phyloP scores from a whole-genome alignment of 768 basidiomycete species.

The Russula ochroleuca region DNA sequence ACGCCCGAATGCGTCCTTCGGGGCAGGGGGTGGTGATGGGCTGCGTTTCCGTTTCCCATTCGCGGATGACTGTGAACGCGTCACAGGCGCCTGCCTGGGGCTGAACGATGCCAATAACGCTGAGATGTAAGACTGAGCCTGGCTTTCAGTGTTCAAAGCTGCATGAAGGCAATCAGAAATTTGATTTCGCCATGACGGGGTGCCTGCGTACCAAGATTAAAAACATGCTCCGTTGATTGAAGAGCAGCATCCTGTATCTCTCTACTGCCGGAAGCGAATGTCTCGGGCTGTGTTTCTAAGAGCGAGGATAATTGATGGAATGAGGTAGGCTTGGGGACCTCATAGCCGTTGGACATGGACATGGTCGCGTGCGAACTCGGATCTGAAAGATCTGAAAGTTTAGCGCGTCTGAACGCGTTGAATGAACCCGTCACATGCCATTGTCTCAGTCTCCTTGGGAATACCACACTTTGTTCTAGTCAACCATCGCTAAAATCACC shows the following conservation, averaged over 20 bases:
- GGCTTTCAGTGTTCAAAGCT: slow-evolving; percentile 66
- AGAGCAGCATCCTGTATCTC: slow-evolving; percentile 57
- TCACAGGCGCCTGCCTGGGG: slow-evolving; percentile 66
- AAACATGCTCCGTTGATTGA: slow-evolving; percentile 66
- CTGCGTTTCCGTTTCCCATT: slow-evolving; percentile 43
- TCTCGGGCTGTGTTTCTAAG: slow-evolving; percentile 52
- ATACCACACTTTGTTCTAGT: slow-evolving; percentile 6
- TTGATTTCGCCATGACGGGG: background rate
- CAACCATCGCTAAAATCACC: background rate
- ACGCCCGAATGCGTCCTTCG: slow-evolving; percentile 38
- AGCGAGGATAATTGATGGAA: slow-evolving; percentile 50
- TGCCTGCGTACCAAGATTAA: slow-evolving; percentile 61
- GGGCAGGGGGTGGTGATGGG: slow-evolving; percentile 33
- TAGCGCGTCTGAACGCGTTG: too few relatives aligned
- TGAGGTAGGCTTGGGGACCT: slow-evolving; percentile 37
- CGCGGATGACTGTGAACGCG: slow-evolving; percentile 58
- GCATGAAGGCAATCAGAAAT: slow-evolving; percentile 12
- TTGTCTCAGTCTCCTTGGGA: background rate
- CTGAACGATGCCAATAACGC: slow-evolving; percentile 64
- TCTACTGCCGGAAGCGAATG: slow-evolving; percentile 49
- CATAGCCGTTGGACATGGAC: slow-evolving; percentile 12
- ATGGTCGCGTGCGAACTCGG: background rate
- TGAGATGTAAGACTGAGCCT: slow-evolving; percentile 60
- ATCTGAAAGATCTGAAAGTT: too few relatives aligned
- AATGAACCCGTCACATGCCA: too few relatives aligned